phyloP scores from a whole-genome alignment of 257 asterid species.

The Ophiorrhiza pumila region DNA sequence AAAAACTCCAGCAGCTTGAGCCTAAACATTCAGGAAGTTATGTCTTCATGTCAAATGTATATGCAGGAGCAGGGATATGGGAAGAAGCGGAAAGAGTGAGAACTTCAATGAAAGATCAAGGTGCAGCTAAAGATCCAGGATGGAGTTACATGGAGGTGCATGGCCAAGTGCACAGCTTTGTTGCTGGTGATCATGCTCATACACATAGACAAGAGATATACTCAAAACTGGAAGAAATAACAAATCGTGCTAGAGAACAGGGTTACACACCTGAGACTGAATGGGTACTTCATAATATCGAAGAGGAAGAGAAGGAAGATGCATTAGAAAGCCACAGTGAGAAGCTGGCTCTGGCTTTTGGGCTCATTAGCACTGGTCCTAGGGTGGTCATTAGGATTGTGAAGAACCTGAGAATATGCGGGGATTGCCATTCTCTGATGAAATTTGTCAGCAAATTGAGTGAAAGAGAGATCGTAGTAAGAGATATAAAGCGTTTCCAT shows the following conservation, averaged over 20 bases:
- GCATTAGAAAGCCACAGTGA: slow-evolving; percentile 40
- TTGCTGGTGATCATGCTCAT: slow-evolving; percentile 38
- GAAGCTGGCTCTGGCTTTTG: slow-evolving; percentile 45
- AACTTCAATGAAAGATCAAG: slow-evolving; percentile 33
- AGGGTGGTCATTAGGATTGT: slow-evolving; percentile 30
- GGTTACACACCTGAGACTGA: slow-evolving; percentile 41
- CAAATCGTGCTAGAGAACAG: slow-evolving; percentile 22
- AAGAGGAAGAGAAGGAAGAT: slow-evolving; percentile 46
- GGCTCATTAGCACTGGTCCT: slow-evolving; percentile 31
- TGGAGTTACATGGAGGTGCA: slow-evolving; percentile 44
- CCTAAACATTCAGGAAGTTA: slow-evolving; percentile 42
- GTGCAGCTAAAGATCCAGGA: slow-evolving; percentile 39
- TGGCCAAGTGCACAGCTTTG: slow-evolving; percentile 35
- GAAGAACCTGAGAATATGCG: slow-evolving; percentile 41
- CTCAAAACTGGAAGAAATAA: slow-evolving; percentile 33
- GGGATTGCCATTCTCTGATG: slow-evolving; percentile 44
- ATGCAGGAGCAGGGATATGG: slow-evolving; percentile 38
- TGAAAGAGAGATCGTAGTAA: slow-evolving; percentile 33
- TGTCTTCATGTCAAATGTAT: slow-evolving; percentile 38
- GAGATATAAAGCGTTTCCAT: slow-evolving; percentile 47
- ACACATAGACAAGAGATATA: slow-evolving; percentile 23
- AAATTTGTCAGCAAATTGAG: slow-evolving; percentile 29
- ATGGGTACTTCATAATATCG: slow-evolving; percentile 44
- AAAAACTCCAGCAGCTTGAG: slow-evolving; percentile 35
- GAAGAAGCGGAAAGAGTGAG: slow-evolving; percentile 42